Conservation (phyloP, 2,329 filamentous ascomycete genomes). For the Colletotrichum tanaceti region DNA sequence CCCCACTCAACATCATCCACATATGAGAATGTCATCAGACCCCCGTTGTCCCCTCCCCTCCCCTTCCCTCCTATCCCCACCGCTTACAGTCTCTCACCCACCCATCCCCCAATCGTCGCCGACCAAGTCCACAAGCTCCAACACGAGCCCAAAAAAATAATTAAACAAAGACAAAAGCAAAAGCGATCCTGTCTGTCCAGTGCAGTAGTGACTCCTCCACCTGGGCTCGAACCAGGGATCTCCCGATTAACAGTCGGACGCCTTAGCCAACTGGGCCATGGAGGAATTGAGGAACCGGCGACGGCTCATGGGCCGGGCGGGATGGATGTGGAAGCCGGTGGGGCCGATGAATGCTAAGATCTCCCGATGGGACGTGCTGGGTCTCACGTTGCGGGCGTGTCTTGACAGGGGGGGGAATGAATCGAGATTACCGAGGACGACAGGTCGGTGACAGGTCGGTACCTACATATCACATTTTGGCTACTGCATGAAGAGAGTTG, state of each 20-base stretch:
- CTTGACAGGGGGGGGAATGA: neutral
- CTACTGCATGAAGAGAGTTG: neutral
- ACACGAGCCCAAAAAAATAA: neutral
- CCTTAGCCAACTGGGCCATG: conserved; percentile 18
- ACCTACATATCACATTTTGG: too few species aligned
- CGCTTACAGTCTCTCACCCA: neutral
- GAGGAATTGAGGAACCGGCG: neutral
- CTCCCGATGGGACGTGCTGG: neutral
- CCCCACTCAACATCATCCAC: neutral
- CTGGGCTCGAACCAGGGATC: conserved; percentile 13
- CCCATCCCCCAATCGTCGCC: conserved; percentile 1
- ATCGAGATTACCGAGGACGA: neutral
- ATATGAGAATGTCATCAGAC: too few species aligned
- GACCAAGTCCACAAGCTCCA: neutral
- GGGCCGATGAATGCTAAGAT: neutral
- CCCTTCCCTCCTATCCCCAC: too few species aligned
- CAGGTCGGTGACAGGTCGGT: too few species aligned
- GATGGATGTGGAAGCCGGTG: neutral
- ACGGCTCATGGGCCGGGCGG: neutral
- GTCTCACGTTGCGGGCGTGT: neutral
- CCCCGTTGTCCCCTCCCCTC: neutral
- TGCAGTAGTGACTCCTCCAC: neutral
- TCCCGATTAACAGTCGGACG: conserved; percentile 16
- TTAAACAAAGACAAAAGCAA: too few species aligned
- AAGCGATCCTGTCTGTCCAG: neutral